Base-by-base conservation (phyloP, 441 rosid species). In the Syzygium malaccense region DNA sequence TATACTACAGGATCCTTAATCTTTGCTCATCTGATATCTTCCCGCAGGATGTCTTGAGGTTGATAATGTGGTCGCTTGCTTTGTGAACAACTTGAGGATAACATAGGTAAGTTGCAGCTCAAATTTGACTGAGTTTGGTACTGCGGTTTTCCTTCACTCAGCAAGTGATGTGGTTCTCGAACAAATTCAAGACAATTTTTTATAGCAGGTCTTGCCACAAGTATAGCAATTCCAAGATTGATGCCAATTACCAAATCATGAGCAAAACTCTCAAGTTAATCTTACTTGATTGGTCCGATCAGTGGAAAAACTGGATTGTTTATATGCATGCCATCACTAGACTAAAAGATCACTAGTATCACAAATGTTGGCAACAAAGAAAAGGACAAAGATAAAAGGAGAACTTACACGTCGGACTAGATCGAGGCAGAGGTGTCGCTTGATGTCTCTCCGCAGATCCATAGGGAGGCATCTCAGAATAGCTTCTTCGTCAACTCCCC, bases 401-500 rank as follows among this genome's bases (percentile, higher is more conserved):
- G 51, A 86, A 92, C 96, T 92, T 94, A 96, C 99, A 55, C 95
- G 89, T 83, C 99, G 96, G 87, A 97, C 98, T 62, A 96, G 94
- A 88, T 96, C 98, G 5, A 97, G 94, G 90, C 99, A 97, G 85
- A 96, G 96, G 87, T 96, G 99, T 58, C 99, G 96, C 88, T 97
- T 96, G 92, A 97, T 96, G 91, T 96, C 97, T 91, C 98, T 90
- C 51, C 96, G 90, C n/a, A 97, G 97, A 85, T 97, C 98, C 90
- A 94, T 87, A 28, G 99, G 99, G 64, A 97, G 99, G 87, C 94
- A 95, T 90, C 92, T 91, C 86, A 96, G 94, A 71, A 96, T 88
- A 79, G 92, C 84, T 92, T 96, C 99, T 92, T 97, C 99, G 51
- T 97, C 96, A 12, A 96, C 99, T 78, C 99, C 99, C 89, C 97